A percentile compares a stretch with the other conserved stretches of the same genome.
These are phyloP conservation scores for Lentinula guzmanii DNA, from an alignment of 768 basidiomycete species.

Conservation along the genomic window DNA sequence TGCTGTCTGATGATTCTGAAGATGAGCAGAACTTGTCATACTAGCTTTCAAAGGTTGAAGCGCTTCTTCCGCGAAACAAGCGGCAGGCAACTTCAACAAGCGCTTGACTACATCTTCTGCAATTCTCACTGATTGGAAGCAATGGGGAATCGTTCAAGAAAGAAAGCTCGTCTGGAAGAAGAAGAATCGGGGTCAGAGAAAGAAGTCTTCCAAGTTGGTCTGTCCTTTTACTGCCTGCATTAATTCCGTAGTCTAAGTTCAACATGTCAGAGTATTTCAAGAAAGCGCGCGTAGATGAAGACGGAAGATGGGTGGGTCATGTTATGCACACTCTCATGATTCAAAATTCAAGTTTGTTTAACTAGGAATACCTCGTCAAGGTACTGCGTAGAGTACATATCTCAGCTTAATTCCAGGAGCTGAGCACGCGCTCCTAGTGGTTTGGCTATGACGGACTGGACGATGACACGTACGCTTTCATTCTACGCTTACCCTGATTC, in stretches of 20 bases:
- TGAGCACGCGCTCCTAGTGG: conserved; percentile 43
- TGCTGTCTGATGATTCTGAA: no score
- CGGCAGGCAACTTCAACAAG: no score
- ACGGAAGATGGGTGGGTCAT: neutral
- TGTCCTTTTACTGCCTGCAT: neutral
- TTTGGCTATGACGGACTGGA: conserved; percentile 47
- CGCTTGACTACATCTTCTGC: no score
- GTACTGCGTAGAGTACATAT: conserved; percentile 25
- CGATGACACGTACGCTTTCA: conserved; percentile 43
- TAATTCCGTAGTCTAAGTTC: neutral
- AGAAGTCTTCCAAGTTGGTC: neutral
- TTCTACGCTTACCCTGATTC: neutral
- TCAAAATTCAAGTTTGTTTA: neutral
- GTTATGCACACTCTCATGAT: neutral
- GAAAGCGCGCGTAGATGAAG: neutral
- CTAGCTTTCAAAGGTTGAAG: no score
- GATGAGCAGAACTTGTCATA: no score
- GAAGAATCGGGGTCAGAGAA: neutral
- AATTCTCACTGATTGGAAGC: no score
- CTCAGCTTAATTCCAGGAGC: neutral
- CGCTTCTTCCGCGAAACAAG: no score
- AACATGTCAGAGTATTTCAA: neutral
- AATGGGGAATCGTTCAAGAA: neutral
- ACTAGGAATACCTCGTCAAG: conserved; percentile 65
- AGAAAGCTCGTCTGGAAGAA: neutral